Evolutionary conservation across 495 filamentous ascomycete genomes (phyloP), one percentile per base, ranked within the genome.

Genomic region (Talaromyces trachyspermus): DNA sequence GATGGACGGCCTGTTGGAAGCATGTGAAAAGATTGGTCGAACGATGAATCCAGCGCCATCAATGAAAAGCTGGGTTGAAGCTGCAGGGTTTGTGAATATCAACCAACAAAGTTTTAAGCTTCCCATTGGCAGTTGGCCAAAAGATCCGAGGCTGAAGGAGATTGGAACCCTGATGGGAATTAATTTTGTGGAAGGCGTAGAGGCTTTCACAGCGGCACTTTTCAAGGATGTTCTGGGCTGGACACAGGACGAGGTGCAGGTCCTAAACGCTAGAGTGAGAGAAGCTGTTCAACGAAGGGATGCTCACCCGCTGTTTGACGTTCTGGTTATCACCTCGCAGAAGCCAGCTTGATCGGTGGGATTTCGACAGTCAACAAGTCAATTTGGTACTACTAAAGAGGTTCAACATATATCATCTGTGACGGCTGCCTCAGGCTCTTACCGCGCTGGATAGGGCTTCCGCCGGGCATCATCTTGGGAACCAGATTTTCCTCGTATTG

Each of bases 221-320:
- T 76, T 77, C 27, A 72, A 68, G 7, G 66, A 66, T 18, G 64
- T 71, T 2, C 55, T 75, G 18, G 72, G 72, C 1, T 75, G 74
- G 71, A 63, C 53, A 0, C 53, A 63, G 18, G 72, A 75, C 14
- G 67, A 83, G 51, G 63, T 74, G 18, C 61, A 76, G 49, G 58
- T 69, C 5, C 59, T 78, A 43, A 64, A 55, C 46, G 52, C 51
- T 9, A 49, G 46, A 2, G 59, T 59, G 18, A 49, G 54, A 14
- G 26, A 27, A n/a, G 2, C 33, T 37, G 19, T 37, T 37, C 33
- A 17, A 2, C 33, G 33, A 17, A 37, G 33, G 33, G 33, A 37
- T 37, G 33, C 33, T 1, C 33, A 37, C 19, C 33, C 33, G 6
- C 1, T 37, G 19, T 37, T 37, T 17, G 33, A 37, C 19, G 14